Evolutionary conservation across 345 rosid species (phyloP), one percentile per base, ranked within the genome.

Genomic region (Brassica juncea): DNA sequence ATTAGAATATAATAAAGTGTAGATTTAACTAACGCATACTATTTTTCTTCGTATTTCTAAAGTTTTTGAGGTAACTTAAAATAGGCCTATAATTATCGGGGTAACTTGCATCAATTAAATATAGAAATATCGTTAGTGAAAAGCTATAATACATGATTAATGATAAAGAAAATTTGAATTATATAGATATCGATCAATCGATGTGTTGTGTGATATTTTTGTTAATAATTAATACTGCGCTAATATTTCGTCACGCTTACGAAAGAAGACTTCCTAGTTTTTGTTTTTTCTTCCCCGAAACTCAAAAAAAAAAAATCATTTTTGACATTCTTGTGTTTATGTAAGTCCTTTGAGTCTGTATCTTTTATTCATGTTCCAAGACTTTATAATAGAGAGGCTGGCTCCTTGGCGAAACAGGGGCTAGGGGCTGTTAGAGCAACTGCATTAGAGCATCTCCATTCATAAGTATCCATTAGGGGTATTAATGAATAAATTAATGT

Each of bases 161-260:
- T 14, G 14, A 16, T 34, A 21, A 21, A 47, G 27, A 37, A 23
- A 52, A 16, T 2, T 28, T 19, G 19, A 54, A 21, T 2, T 4
- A 11, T 19, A 30, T 5, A 21, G 3, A 49, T 14, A 74, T 23
- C 39, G 28, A 52, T 32, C 25, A 21, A 74, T 23, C 39, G 28
- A 52, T 32, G 42, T 7, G 19, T 32, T 2, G 19, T 61, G 34
- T 60, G 15, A 44, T 44, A 2, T 11, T 42, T 44, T 44, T 11
- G 14, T 44, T 44, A 37, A 44, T 11, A 44, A 1, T 44, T 44
- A 44, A 44, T 44, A 84, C 70, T 86, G 85, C 93, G 95, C 78
- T 59, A 27, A 42, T 81, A 66, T 72, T 83, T 70, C 86, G 91
- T 91, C 99, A 87, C 59, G 87, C 90, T 89, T 80, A 92, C 97